Percentiles rank a stretch among this genome's conserved stretches.
Evolutionary conservation across 352 stramenopile species (phyloP).

Genomic region (Phytophthora pistaciae): DNA sequence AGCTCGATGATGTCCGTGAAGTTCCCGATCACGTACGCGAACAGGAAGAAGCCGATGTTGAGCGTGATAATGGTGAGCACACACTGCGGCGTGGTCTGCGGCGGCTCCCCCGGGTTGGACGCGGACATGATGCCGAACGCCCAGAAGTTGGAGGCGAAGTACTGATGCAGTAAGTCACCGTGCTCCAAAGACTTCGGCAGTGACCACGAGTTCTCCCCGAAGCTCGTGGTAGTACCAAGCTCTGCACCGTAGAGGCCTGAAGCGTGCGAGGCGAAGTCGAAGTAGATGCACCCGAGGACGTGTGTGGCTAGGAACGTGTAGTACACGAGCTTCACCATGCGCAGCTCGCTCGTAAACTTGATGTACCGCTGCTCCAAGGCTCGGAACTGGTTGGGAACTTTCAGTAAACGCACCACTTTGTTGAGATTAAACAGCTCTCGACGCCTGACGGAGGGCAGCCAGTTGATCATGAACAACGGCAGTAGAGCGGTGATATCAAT

Average conservation of each 20-base stretch:
- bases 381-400: constrained; percentile 38
- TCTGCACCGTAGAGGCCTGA: constrained; percentile 10
- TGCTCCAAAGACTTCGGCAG: constrained; percentile 35
- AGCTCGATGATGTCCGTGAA: constrained; percentile 63
- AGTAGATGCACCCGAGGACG: constrained; percentile 61
- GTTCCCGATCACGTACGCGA: constrained; percentile 71
- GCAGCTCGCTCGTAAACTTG: constrained; percentile 53
- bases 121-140: constrained; percentile 69
- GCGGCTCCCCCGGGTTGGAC: constrained; percentile 48
- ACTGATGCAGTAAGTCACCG: constrained; percentile 36
- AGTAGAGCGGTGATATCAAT: constrained; percentile 51
- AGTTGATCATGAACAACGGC: constrained; percentile 58
- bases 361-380: constrained; percentile 50
- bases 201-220: constrained; percentile 56
- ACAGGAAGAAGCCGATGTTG: constrained; percentile 58
- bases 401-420: constrained; percentile 59
- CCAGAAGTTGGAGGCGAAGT: constrained; percentile 63
- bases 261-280: constrained; percentile 54
- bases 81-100: constrained; percentile 49
- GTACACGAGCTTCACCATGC: constrained; percentile 62
- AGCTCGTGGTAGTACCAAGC: constrained; percentile 17
- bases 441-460: constrained; percentile 26
- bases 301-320: constrained; percentile 59
- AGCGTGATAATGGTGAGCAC: constrained; percentile 60
- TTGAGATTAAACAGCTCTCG: constrained; percentile 62